Evolutionary conservation across 2,329 filamentous ascomycete species (phyloP), one percentile per base, ranked within the genome.

Genomic region (Colletotrichum noveboracense): DNA sequence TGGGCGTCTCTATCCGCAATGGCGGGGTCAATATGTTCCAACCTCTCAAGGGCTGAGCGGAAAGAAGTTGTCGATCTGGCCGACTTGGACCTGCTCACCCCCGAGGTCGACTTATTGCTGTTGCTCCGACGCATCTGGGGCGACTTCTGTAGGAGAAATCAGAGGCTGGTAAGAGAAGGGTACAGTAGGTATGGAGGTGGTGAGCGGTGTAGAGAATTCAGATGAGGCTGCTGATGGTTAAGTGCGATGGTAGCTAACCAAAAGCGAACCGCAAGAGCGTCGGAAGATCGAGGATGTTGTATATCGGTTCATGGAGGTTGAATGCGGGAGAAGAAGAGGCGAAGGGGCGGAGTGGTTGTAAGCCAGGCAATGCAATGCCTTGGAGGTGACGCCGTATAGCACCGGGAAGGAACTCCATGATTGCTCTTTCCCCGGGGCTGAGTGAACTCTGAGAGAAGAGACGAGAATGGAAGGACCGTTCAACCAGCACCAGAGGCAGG

Each of bases 1-100:
- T 91, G 89, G 9, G 93, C 93, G 81, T 94, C 91, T 70, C 90
- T 86, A 65, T 90, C 87, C 3, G 90, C 89, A 5, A 84, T 81
- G 13, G 82, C 83, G 2, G 88, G 88, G 78, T 88, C 84, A 60
- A 92, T 89, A 66, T 88, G 85, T 66, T 89, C 86, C 24, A 90
- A 82, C 1, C 78, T 75, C 74, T 85, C 83, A 24, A 87, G 84
- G 34, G 87, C 86, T 66, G 86, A 86, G 34, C 77, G 77, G 14
- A 87, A 83, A 38, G 89, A 89, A 74, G 84, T 86, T n/a, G 86
- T 86, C 8, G 90, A 92, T 48, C 26, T 68, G 21, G 52, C 66
- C 30, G 72, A 75, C 80, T 90, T 92, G 80, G 88, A 89, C 78
- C 87, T 88, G 78, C 84, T 82, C 28, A 91, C 84, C 80, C 81